phyloP scores from a whole-genome alignment of 2,329 filamentous ascomycete species.

The Didymella keratinophila region DNA sequence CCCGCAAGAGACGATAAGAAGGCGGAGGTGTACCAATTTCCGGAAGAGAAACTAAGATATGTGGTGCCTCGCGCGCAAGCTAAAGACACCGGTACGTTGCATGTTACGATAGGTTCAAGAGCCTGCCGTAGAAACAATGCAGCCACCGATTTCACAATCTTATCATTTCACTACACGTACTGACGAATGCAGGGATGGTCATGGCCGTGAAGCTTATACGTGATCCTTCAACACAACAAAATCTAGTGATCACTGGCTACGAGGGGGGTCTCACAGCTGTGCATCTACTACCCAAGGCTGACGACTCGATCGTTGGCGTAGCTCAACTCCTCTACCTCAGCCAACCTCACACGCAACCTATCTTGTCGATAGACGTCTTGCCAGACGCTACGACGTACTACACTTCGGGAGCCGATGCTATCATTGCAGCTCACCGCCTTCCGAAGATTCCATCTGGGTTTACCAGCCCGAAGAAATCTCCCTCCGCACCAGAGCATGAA shows the following conservation, averaged over 20 bases:
- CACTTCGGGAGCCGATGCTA: conserved; percentile 82
- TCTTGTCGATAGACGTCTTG: conserved; percentile 68
- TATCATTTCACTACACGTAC: conserved; percentile 39
- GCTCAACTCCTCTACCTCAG: conserved; percentile 66
- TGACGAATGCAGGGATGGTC: conserved; percentile 74
- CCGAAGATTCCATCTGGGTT: conserved; percentile 44
- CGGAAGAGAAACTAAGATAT: conserved; percentile 73
- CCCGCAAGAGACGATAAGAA: conserved; percentile 63
- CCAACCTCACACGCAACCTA: conserved; percentile 77
- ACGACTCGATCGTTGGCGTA: conserved; percentile 37
- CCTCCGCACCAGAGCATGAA: neutral
- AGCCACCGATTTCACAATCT: neutral
- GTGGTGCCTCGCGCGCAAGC: conserved; percentile 58
- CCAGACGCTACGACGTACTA: conserved; percentile 66
- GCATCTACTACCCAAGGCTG: conserved; percentile 59
- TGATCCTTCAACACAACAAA: conserved; percentile 36
- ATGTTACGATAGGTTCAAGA: no score
- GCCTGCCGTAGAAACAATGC: neutral
- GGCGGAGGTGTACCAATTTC: conserved; percentile 86
- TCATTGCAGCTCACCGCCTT: conserved; percentile 78
- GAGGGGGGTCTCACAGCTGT: conserved; percentile 82
- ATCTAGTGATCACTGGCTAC: conserved; percentile 78
- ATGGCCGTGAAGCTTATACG: conserved; percentile 73
- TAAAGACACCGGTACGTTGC: conserved; percentile 54
- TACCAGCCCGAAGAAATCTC: neutral